phyloP scores from a whole-genome alignment of 129 eudicot species.

The Artemisia tridentata region DNA sequence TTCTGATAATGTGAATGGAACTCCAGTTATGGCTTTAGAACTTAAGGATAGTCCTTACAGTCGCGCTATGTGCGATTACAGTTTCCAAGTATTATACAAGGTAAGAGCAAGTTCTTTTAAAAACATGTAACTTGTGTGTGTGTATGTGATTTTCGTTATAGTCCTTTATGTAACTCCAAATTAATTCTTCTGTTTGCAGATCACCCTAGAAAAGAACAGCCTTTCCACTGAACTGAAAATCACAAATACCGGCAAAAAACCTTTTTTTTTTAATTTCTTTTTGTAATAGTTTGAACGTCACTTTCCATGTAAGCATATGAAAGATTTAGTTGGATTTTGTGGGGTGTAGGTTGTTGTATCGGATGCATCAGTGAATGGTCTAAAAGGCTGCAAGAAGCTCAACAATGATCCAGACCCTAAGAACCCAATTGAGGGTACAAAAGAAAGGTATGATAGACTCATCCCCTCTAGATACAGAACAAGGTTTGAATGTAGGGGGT shows the following conservation, averaged over 20 bases:
- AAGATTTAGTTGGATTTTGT: too few relatives aligned
- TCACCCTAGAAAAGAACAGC: conserved; percentile 20
- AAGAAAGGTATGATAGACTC: too few relatives aligned
- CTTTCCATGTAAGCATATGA: too few relatives aligned
- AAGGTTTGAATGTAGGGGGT: too few relatives aligned
- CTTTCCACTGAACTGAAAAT: too few relatives aligned
- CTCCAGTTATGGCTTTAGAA: too few relatives aligned
- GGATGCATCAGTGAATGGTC: conserved; percentile 73
- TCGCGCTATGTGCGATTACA: conserved; percentile 94
- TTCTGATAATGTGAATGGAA: too few relatives aligned
- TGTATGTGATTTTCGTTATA: not conserved
- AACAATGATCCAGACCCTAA: conserved; percentile 93
- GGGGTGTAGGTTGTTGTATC: conserved; percentile 64
- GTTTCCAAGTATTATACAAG: conserved; percentile 88
- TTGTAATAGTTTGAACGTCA: too few relatives aligned
- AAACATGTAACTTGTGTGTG: not conserved
- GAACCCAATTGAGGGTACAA: too few relatives aligned
- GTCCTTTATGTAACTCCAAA: conserved; percentile 2
- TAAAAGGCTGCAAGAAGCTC: conserved; percentile 82
- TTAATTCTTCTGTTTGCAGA: conserved; percentile 46
- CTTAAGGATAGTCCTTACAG: conserved; percentile 76
- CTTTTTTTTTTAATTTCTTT: too few relatives aligned
- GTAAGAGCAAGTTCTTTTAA: conserved; percentile 26
- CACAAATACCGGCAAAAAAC: too few relatives aligned
- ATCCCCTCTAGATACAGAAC: too few relatives aligned